Conservation (phyloP, 345 rosid genomes). For the Gossypium arboreum region DNA sequence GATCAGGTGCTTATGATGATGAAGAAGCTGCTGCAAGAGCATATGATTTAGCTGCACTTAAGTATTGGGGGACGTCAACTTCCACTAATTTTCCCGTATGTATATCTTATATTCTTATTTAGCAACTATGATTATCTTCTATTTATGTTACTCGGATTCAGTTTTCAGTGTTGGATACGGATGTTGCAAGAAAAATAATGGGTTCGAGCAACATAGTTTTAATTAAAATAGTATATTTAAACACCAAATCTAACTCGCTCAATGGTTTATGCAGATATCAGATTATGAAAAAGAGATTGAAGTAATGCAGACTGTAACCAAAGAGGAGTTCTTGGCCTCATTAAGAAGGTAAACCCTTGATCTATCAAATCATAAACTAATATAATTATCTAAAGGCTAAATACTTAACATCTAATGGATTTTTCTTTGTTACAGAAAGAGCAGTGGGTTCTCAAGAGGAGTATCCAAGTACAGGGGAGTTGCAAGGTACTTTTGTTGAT, state of each 20-base stretch:
- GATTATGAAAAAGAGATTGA: conserved; percentile 56
- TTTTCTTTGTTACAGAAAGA: conserved; percentile 36
- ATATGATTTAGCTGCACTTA: conserved; percentile 63
- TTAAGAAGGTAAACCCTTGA: conserved; percentile 39
- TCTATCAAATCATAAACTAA: too few relatives aligned
- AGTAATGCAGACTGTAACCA: conserved; percentile 51
- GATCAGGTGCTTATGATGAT: conserved; percentile 60
- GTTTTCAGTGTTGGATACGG: too few relatives aligned
- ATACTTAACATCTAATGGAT: background rate
- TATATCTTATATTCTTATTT: too few relatives aligned
- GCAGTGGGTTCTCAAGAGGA: conserved; percentile 74
- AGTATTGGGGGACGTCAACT: conserved; percentile 65
- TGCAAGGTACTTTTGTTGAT: conserved; percentile 36
- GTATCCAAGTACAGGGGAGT: conserved; percentile 70
- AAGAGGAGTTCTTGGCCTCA: conserved; percentile 63
- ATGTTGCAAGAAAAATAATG: background rate
- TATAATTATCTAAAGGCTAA: background rate
- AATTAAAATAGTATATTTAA: too few relatives aligned
- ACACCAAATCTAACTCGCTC: too few relatives aligned
- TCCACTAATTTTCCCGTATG: conserved; percentile 56
- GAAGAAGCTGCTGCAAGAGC: conserved; percentile 79
- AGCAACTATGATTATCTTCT: too few relatives aligned
- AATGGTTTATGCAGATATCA: conserved; percentile 28
- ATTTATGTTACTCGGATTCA: too few relatives aligned
- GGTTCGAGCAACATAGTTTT: background rate